A percentile compares a stretch with the other conserved stretches of the same genome.
Conservation (phyloP, 1,139 yeast species). For the Magnusiomyces suaveolens region DNA sequence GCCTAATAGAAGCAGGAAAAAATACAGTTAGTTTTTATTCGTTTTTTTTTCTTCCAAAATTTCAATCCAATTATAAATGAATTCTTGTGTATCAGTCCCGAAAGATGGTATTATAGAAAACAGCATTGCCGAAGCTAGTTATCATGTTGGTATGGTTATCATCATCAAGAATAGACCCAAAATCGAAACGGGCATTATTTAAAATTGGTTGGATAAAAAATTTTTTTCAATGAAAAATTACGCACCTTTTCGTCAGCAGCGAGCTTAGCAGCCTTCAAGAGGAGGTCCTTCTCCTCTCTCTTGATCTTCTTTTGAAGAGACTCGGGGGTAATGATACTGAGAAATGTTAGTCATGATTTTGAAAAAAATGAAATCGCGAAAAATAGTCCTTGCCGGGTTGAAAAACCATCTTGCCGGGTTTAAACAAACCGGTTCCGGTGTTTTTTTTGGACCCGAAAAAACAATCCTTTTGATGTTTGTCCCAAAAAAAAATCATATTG, state of each 20-base stretch:
- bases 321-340: slow-evolving; percentile 60
- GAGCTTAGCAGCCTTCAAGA: slow-evolving; percentile 76
- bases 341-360: background rate
- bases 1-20: no score
- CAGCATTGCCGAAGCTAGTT: slow-evolving; percentile 57
- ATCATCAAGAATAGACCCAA: slow-evolving; percentile 12
- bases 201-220: no score
- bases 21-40: background rate
- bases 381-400: no score
- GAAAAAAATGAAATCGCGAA: no score
- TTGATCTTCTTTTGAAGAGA: slow-evolving; percentile 90
- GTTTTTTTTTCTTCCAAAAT: no score
- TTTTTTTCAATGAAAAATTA: background rate
- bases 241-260: slow-evolving; percentile 92
- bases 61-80: no score
- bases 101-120: slow-evolving; percentile 97
- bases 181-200: slow-evolving; percentile 5
- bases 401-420: no score
- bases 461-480: no score
- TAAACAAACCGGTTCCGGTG: no score
- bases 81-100: slow-evolving; percentile 78
- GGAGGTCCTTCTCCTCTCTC: slow-evolving; percentile 49
- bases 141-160: slow-evolving; percentile 19
- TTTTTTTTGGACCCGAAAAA: no score
- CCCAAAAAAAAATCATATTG: no score